Percentiles rank a stretch among this genome's conserved stretches.
Evolutionary conservation across 345 rosid genomes (phyloP).

Genomic region (Citrus hindsii): DNA sequence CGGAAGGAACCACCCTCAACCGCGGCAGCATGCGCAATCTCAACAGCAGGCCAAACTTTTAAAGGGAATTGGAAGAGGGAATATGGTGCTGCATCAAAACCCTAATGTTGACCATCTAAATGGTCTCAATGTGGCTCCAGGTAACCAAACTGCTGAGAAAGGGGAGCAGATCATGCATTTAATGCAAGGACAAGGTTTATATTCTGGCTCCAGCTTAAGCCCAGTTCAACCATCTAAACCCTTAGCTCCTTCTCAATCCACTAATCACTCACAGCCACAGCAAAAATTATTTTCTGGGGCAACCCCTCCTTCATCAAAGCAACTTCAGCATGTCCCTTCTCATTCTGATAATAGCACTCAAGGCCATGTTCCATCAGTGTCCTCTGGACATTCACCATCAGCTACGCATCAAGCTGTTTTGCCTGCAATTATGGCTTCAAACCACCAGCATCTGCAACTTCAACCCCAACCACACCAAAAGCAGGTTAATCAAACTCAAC

Average conservation of each 20-base stretch:
- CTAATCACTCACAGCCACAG: conserved; percentile 56
- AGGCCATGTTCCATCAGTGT: conserved; percentile 48
- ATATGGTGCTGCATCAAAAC: conserved; percentile 60
- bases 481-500: conserved; percentile 56
- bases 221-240: conserved; percentile 66
- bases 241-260: conserved; percentile 46
- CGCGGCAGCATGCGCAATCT: conserved; percentile 58
- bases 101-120: conserved; percentile 59
- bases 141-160: conserved; percentile 66
- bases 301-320: conserved; percentile 40
- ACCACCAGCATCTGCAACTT: conserved; percentile 37
- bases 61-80: conserved; percentile 91
- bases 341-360: conserved; percentile 59
- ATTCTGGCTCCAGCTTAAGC: conserved; percentile 48
- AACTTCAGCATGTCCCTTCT: conserved; percentile 56
- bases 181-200: conserved; percentile 64
- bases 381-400: conserved; percentile 44
- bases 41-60: conserved; percentile 66
- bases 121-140: conserved; percentile 53
- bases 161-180: conserved; percentile 57
- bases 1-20: conserved; percentile 87
- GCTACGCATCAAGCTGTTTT: conserved; percentile 47
- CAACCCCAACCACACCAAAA: conserved; percentile 34
- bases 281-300: conserved; percentile 53
- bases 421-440: conserved; percentile 30